A percentile compares a stretch with the other conserved stretches of the same genome.
These are phyloP conservation scores for Cyberlindnera galapagoensis DNA, from an alignment of 805 yeast species.

Conservation along the genomic window DNA sequence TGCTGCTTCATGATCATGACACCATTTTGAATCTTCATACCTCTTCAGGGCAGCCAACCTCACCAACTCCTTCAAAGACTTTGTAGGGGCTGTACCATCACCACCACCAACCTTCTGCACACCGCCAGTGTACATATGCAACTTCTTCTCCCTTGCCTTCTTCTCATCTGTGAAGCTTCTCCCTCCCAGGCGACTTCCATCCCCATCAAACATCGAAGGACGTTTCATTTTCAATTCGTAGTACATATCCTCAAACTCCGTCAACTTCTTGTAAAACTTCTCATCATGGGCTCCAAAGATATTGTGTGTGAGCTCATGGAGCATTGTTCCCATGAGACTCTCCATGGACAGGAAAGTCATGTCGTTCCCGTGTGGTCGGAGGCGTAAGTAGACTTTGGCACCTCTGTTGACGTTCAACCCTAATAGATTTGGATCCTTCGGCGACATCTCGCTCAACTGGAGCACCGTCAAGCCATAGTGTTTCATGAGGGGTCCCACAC, in stretches of 20 bases:
- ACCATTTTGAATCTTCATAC: constrained; percentile 44
- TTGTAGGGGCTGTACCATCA: constrained; percentile 3
- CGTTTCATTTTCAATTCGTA: constrained; percentile 37
- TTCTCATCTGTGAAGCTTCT: constrained; percentile 25
- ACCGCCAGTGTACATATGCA: constrained; percentile 23
- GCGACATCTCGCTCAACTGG: constrained; percentile 72
- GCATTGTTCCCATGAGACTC: constrained; percentile 70
- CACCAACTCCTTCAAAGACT: constrained; percentile 36
- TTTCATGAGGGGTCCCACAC: constrained; percentile 75
- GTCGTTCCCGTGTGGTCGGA: constrained; percentile 53
- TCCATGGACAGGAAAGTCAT: constrained; percentile 52
- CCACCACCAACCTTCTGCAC: constrained; percentile 8
- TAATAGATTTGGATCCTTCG: constrained; percentile 54
- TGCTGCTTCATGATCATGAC: constrained; percentile 26
- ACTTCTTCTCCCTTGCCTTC: constrained; percentile 35
- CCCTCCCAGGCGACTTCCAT: constrained; percentile 15
- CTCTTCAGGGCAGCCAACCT: constrained; percentile 61
- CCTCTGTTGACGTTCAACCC: constrained; percentile 86
- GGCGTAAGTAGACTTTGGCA: constrained; percentile 59
- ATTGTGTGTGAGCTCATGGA: constrained; percentile 87
- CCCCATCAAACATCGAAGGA: constrained; percentile 8
- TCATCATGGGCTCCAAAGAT: constrained; percentile 73
- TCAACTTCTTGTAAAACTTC: constrained; percentile 58
- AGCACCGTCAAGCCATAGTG: constrained; percentile 60
- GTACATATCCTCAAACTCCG: constrained; percentile 38